Percentiles rank a stretch among this genome's conserved stretches.
Conservation (phyloP, 208 protist genomes). For the Tetramitus jugosus region DNA sequence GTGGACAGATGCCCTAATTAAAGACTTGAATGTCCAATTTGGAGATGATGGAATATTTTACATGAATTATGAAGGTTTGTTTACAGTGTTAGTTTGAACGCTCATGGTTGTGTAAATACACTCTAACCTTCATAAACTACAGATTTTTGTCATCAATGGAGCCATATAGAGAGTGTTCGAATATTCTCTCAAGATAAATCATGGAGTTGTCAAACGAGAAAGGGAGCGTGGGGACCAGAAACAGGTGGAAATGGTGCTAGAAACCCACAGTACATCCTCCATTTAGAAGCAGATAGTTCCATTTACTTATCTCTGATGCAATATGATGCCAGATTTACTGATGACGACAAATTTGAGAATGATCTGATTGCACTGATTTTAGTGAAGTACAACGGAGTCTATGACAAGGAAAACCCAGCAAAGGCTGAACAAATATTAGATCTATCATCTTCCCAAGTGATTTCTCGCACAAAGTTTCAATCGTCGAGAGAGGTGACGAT, state of each 20-base stretch:
- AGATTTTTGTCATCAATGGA: background rate
- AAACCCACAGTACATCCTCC: background rate
- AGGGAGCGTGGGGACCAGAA: background rate
- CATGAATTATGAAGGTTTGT: background rate
- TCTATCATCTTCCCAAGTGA: background rate
- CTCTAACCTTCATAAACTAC: too few species aligned
- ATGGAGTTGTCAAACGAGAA: background rate
- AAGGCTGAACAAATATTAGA: background rate
- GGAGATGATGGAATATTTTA: conserved; percentile 16
- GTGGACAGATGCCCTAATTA: conserved; percentile 20
- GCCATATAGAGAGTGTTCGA: background rate
- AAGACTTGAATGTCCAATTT: background rate
- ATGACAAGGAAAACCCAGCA: background rate
- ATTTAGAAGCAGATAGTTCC: background rate
- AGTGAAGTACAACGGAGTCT: background rate
- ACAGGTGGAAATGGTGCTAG: background rate
- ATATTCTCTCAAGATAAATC: background rate
- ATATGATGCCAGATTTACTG: background rate
- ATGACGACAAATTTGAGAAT: background rate
- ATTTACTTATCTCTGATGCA: background rate
- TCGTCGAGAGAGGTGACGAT: background rate
- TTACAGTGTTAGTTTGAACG: too few species aligned
- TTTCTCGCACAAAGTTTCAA: background rate
- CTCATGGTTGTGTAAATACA: too few species aligned
- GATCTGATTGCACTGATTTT: background rate